Percentiles rank a stretch among this genome's conserved stretches.
Evolutionary conservation across 1,139 yeast species (phyloP).

Genomic region (Pichia sp.): DNA sequence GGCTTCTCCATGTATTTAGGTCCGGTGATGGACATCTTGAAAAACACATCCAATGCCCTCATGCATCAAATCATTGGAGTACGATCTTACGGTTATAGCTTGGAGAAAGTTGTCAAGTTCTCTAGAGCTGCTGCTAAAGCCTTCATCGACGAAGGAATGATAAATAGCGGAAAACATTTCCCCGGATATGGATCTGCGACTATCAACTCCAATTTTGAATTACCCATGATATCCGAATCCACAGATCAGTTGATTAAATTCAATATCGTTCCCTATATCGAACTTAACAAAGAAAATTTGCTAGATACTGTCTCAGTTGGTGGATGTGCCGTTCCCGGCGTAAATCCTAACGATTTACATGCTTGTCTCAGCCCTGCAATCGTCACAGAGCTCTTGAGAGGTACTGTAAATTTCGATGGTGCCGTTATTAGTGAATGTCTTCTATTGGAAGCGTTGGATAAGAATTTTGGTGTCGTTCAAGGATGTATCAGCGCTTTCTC

Average conservation of each 20-base stretch:
- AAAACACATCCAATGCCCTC: constrained; percentile 45
- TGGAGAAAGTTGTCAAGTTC: constrained; percentile 49
- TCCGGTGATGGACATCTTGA: constrained; percentile 59
- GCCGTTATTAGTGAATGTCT: constrained; percentile 60
- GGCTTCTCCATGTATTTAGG: constrained; percentile 57
- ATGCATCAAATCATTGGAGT: constrained; percentile 47
- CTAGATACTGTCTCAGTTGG: constrained; percentile 58
- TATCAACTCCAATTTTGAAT: constrained; percentile 51
- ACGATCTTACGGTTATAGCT: constrained; percentile 58
- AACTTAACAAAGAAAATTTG: constrained; percentile 38
- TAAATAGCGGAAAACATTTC: constrained; percentile 59
- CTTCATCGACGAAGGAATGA: constrained; percentile 47
- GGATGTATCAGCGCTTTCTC: constrained; percentile 57
- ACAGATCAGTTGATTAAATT: constrained; percentile 47
- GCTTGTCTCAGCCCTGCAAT: constrained; percentile 57
- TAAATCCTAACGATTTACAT: constrained; percentile 56
- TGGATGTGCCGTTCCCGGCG: constrained; percentile 64
- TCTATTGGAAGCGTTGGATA: constrained; percentile 60
- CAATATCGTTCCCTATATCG: constrained; percentile 48
- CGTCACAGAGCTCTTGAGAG: constrained; percentile 44
- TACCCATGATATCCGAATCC: constrained; percentile 56
- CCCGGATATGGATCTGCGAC: constrained; percentile 65
- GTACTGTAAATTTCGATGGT: constrained; percentile 49
- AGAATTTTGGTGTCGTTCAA: constrained; percentile 59
- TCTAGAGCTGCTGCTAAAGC: constrained; percentile 56